A percentile compares a stretch with the other conserved stretches of the same genome.
phyloP scores from a whole-genome alignment of 306 rosid species.

The Nissolia schottii region DNA sequence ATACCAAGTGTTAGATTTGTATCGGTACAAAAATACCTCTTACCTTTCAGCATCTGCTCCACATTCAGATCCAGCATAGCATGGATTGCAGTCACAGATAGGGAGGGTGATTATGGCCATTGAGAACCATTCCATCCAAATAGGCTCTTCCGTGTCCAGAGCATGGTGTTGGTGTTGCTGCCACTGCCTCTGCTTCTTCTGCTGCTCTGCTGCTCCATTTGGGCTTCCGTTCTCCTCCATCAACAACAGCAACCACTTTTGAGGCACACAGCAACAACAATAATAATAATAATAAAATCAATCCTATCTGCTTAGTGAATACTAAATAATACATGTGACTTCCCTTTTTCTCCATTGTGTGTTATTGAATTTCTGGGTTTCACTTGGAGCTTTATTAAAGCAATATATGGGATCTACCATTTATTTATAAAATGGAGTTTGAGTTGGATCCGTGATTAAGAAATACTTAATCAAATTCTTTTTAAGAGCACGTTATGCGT shows the following conservation, averaged over 20 bases:
- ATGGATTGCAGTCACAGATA: constrained; percentile 49
- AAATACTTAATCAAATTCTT: too few species aligned
- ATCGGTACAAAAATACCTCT: too few species aligned
- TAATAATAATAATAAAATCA: not conserved
- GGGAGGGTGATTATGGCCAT: constrained; percentile 25
- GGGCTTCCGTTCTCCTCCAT: constrained; percentile 15
- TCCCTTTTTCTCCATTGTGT: not conserved
- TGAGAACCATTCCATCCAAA: constrained; percentile 42
- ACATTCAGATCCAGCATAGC: constrained; percentile 43
- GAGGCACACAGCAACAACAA: too few species aligned
- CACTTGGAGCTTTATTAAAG: not conserved
- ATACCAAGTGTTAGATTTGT: too few species aligned
- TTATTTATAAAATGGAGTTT: not conserved
- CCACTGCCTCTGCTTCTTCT: constrained; percentile 43
- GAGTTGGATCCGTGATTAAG: not conserved
- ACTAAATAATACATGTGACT: not conserved
- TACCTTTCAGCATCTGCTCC: constrained; percentile 33
- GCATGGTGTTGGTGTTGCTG: constrained; percentile 37
- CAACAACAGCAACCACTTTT: not conserved
- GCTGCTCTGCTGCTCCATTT: constrained; percentile 44
- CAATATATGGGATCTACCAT: too few species aligned
- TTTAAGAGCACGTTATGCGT: too few species aligned
- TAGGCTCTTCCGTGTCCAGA: constrained; percentile 59
- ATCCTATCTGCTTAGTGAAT: not conserved
- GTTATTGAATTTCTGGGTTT: not conserved